Evolutionary conservation across 768 basidiomycete genomes (phyloP), one percentile per base, ranked within the genome.

Genomic region (Macrolepiota fuliginosa): DNA sequence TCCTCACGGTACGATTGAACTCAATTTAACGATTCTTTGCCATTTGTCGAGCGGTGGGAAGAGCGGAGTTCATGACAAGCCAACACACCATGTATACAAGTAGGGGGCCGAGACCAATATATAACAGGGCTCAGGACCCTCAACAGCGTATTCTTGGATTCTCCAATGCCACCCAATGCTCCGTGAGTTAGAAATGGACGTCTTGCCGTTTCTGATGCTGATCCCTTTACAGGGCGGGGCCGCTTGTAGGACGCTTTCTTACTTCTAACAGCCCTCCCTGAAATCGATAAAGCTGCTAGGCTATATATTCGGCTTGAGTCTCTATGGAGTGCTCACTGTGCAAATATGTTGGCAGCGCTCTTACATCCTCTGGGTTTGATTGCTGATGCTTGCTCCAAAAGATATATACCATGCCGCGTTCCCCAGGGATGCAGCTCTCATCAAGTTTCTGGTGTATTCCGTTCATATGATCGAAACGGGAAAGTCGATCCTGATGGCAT

Each of bases 381-480:
- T 49, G 6, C 47, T 49, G 22, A 49, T 27, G 12, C 4, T 22
- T 2, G 22, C 13, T 6, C 22, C 47, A 51, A 59, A 49, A 63
- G 62, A 53, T 53, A 24, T 58, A 2, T 63, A 63, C 25, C 19
- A 63, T 25, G 35, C 58, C n/a, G 46, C 56, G 15, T 63, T 63
- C 27, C 62, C 62, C 9, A 42, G 36, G 4, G 62, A 63, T 54
- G n/a, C 35, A 19, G 12, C 19, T 15, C 35, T 37, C 19, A 46
- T 46, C 36, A 58, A 63, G 52, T 15, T 54, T 19, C 47, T 63
- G 10, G 49, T 57, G 6, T 63, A 63, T 19, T 24, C 49, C 24
- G 49, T 63, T 6, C 56, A 58, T 19, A 11, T 57, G 15, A 25
- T 57, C 29, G 56, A 63, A 49, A 49, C 47, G 13, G 47, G 7